A percentile compares a stretch with the other conserved stretches of the same genome.
Evolutionary conservation across 257 asterid species (phyloP).

Genomic region (Solanum pimpinellifolium): DNA sequence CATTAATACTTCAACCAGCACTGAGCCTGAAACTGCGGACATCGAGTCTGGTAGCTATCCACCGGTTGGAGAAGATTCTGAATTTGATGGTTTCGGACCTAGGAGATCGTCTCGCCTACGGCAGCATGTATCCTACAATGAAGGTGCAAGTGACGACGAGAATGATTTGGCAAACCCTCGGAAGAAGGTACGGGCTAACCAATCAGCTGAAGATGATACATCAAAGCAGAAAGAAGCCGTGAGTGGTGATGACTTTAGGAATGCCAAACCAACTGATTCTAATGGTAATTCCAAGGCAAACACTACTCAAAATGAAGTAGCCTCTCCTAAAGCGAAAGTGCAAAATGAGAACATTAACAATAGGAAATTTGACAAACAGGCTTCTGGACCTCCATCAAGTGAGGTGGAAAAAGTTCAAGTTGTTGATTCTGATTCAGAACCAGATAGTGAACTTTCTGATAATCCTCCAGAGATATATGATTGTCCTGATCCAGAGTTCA

Average conservation of each 20-base stretch:
- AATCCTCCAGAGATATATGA: background rate
- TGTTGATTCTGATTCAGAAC: slow-evolving; percentile 34
- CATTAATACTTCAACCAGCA: slow-evolving; percentile 32
- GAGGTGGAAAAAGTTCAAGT: slow-evolving; percentile 19
- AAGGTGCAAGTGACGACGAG: slow-evolving; percentile 37
- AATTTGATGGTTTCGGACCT: slow-evolving; percentile 8
- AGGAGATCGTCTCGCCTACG: slow-evolving; percentile 60
- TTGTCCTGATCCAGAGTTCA: slow-evolving; percentile 61
- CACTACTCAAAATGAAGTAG: slow-evolving; percentile 10
- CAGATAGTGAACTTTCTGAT: slow-evolving; percentile 7
- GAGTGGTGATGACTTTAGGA: slow-evolving; percentile 1
- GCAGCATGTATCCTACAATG: slow-evolving; percentile 45
- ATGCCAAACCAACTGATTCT: slow-evolving; percentile 9
- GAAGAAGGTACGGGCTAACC: slow-evolving; percentile 20
- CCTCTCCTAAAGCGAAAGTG: slow-evolving; percentile 11
- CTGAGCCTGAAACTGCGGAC: slow-evolving; percentile 26
- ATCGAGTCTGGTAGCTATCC: slow-evolving; percentile 11
- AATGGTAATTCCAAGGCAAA: slow-evolving; percentile 9
- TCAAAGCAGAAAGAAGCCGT: slow-evolving; percentile 7
- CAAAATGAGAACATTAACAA: background rate
- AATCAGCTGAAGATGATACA: slow-evolving; percentile 13
- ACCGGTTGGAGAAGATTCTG: slow-evolving; percentile 19
- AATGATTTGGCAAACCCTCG: slow-evolving; percentile 17
- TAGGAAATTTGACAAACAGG: slow-evolving; percentile 7
- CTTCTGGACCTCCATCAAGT: background rate